phyloP scores from a whole-genome alignment of 257 asterid species.

The Euphrasia confusa region DNA sequence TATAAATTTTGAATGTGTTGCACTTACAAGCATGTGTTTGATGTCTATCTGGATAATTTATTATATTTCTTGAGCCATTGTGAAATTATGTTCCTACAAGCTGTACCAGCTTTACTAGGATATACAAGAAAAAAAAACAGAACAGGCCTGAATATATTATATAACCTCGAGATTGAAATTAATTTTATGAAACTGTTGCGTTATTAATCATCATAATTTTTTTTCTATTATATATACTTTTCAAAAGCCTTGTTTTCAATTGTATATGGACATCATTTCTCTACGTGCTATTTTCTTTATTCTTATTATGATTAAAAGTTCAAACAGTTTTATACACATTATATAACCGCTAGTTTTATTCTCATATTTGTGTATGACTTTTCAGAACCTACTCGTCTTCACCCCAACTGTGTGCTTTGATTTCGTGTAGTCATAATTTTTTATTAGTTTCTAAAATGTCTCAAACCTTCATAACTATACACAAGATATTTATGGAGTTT shows the following conservation, averaged over 20 bases:
- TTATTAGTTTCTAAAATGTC: no score
- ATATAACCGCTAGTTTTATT: background rate
- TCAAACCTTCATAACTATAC: background rate
- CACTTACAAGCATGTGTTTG: conserved; percentile 4
- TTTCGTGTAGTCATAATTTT: background rate
- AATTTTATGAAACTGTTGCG: conserved; percentile 4
- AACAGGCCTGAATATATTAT: background rate
- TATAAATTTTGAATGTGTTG: background rate
- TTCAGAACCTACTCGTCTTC: background rate
- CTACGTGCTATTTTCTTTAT: background rate
- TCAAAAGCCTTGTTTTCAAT: conserved; percentile 2
- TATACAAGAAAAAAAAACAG: background rate
- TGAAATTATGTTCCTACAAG: conserved; percentile 1
- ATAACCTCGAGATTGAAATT: conserved; percentile 9
- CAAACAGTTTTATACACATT: background rate
- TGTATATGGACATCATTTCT: background rate
- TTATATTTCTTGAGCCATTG: conserved; percentile 7
- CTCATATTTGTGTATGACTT: background rate
- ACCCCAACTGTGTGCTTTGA: background rate
- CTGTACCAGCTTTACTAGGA: background rate
- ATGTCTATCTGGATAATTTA: background rate
- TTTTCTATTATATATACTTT: background rate
- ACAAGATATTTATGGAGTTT: conserved; percentile 24
- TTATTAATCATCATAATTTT: conserved; percentile 1
- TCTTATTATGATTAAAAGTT: background rate